A percentile compares a stretch with the other conserved stretches of the same genome.
These are phyloP conservation scores for Chrysosporium keratinophilum DNA, from an alignment of 2,329 filamentous ascomycete genomes.

Conservation along the genomic window DNA sequence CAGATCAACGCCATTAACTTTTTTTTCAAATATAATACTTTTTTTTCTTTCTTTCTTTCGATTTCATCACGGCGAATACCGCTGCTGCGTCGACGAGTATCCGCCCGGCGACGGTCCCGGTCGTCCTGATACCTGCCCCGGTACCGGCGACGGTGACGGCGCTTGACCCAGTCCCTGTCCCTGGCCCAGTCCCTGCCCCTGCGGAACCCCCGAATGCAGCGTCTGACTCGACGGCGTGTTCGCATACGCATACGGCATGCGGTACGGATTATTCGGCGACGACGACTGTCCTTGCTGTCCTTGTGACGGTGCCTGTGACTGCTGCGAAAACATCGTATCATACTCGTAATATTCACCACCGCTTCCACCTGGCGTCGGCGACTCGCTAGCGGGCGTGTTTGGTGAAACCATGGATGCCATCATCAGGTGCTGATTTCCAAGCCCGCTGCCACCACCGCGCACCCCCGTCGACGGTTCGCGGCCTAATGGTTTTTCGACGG, in stretches of 20 bases:
- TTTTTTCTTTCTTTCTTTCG: background rate
- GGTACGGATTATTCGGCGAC: slow-evolving; percentile 7
- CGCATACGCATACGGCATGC: background rate
- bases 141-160: background rate
- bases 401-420: slow-evolving; percentile 3
- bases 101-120: background rate
- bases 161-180: background rate
- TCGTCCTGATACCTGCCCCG: slow-evolving; percentile 3
- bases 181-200: background rate
- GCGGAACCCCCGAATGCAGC: background rate
- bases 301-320: background rate
- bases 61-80: background rate
- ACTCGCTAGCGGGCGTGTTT: slow-evolving; percentile 12
- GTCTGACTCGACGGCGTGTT: background rate
- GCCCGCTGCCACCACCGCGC: slow-evolving; percentile 17
- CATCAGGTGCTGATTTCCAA: background rate
- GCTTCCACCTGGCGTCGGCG: no score
- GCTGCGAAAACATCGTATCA: background rate
- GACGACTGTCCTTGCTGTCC: background rate
- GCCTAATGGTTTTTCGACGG: slow-evolving; percentile 24
- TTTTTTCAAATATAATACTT: background rate
- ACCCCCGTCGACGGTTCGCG: slow-evolving; percentile 34
- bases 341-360: slow-evolving; percentile 10
- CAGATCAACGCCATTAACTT: background rate
- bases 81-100: no score